A percentile compares a stretch with the other conserved stretches of the same genome.
Evolutionary conservation across 257 asterid genomes (phyloP).

Genomic region (Vinca minor): DNA sequence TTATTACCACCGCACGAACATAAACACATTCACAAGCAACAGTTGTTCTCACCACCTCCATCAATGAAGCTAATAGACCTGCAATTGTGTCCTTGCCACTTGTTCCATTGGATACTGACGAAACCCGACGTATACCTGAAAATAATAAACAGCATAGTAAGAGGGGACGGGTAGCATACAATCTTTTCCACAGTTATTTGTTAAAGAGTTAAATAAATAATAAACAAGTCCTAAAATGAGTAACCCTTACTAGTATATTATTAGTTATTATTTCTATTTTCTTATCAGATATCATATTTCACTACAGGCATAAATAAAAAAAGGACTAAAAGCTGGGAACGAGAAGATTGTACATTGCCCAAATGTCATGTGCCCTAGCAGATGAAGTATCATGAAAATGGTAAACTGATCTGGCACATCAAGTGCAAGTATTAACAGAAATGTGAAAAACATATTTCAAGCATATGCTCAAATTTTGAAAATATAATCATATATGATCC

Average conservation of each 20-base stretch:
- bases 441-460: neutral
- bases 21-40: constrained; percentile 98
- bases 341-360: neutral
- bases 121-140: constrained; percentile 58
- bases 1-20: constrained; percentile 97
- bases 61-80: constrained; percentile 79
- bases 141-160: constrained; percentile 13
- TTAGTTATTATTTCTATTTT: neutral
- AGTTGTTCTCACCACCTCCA: constrained; percentile 98
- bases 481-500: neutral
- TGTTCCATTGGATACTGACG: constrained; percentile 65
- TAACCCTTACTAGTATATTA: neutral
- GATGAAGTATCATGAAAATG: neutral
- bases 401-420: neutral
- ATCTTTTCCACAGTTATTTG: neutral
- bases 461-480: neutral
- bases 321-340: neutral
- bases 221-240: neutral
- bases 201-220: neutral
- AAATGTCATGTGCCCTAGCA: neutral
- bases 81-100: constrained; percentile 86
- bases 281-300: neutral
- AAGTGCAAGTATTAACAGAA: neutral
- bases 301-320: neutral
- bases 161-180: neutral